Evolutionary conservation across 129 eudicot genomes (phyloP).

Genomic region (Deinandra increscens): DNA sequence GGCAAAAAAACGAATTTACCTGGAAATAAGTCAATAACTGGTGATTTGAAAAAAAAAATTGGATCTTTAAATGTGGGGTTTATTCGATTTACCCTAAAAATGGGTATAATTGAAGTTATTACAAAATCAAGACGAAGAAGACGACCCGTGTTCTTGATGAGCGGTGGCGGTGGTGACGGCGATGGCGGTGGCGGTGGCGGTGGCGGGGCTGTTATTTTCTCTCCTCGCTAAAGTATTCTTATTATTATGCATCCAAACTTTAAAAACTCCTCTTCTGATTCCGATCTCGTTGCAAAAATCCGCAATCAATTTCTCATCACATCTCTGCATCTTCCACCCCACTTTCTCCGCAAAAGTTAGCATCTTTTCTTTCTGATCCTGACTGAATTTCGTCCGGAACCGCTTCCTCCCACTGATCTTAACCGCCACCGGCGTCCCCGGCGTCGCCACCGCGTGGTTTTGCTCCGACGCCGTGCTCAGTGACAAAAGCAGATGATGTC

Average conservation of each 20-base stretch:
- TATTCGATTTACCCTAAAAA: conserved; percentile 23
- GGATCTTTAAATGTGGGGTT: conserved; percentile 23
- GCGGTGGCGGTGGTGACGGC: background rate
- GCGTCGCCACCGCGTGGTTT: conserved; percentile 37
- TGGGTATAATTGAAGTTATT: conserved; percentile 12
- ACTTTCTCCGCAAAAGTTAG: conserved; percentile 49
- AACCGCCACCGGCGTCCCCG: conserved; percentile 54
- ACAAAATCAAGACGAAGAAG: conserved; percentile 47
- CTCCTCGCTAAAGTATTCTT: conserved; percentile 55
- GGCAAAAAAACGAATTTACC: background rate
- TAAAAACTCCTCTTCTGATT: conserved; percentile 55
- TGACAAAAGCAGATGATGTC: conserved; percentile 38
- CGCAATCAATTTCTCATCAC: conserved; percentile 46
- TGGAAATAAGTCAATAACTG: too few relatives aligned
- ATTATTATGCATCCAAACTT: conserved; percentile 94
- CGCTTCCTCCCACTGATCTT: conserved; percentile 55
- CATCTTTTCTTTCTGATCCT: conserved; percentile 80
- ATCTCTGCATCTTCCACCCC: conserved; percentile 77
- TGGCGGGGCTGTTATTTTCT: conserved; percentile 22
- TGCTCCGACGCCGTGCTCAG: conserved; percentile 39
- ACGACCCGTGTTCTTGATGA: conserved; percentile 46
- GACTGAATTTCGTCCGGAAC: conserved; percentile 70
- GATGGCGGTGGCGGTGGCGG: background rate
- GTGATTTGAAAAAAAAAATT: background rate
- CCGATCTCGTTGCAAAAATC: conserved; percentile 69